Evolutionary conservation across 1,284 basidiomycete genomes (phyloP).

Genomic region (Caloboletus firmus): DNA sequence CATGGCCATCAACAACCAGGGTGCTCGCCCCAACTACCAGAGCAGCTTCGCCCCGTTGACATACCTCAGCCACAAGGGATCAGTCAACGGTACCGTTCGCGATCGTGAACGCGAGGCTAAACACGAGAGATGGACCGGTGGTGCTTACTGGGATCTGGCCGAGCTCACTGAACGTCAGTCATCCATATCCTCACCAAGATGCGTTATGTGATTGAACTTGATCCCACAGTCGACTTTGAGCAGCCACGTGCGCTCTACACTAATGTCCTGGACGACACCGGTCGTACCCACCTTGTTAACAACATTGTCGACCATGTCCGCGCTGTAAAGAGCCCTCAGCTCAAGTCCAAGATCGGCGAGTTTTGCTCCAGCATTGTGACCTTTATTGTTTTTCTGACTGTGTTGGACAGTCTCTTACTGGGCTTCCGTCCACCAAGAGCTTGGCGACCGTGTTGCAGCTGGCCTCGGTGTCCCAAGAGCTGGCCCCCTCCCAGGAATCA

Average conservation of each 20-base stretch:
- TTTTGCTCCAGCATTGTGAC: constrained; percentile 17
- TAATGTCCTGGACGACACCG: constrained; percentile 74
- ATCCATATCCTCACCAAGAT: background rate
- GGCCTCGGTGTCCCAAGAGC: constrained; percentile 62
- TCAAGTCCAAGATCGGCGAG: constrained; percentile 71
- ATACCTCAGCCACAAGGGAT: constrained; percentile 44
- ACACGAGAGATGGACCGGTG: constrained; percentile 78
- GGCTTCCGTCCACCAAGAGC: constrained; percentile 70
- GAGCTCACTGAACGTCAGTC: constrained; percentile 78
- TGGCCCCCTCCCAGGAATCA: constrained; percentile 56
- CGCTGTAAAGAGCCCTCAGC: constrained; percentile 59
- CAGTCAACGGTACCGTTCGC: constrained; percentile 40
- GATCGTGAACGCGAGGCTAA: constrained; percentile 41
- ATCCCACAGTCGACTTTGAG: constrained; percentile 77
- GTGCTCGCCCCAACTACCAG: constrained; percentile 83
- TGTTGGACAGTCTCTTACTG: constrained; percentile 67
- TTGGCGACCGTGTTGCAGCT: constrained; percentile 74
- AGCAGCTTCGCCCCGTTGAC: constrained; percentile 66
- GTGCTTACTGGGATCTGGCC: constrained; percentile 72
- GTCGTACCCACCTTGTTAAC: constrained; percentile 67
- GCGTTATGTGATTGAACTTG: constrained; percentile 1
- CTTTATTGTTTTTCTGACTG: constrained; percentile 3
- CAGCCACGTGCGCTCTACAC: constrained; percentile 81
- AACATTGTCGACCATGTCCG: constrained; percentile 79
- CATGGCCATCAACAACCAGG: constrained; percentile 77